These are phyloP conservation scores for Bocquillonia castaneifolia DNA, from an alignment of 441 rosid species.

Conservation along the genomic window DNA sequence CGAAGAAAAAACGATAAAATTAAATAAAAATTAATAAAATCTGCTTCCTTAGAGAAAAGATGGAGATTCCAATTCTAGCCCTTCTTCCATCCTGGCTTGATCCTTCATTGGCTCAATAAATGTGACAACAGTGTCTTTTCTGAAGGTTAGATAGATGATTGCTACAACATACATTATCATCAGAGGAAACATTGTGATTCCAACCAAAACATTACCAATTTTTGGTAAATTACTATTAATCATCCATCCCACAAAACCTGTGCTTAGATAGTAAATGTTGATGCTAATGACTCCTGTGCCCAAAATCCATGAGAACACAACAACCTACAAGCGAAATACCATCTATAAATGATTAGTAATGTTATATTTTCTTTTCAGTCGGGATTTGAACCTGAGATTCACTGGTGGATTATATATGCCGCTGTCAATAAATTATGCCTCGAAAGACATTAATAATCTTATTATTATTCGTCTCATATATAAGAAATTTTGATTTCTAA, in stretches of 20 bases:
- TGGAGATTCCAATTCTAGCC: too few relatives aligned
- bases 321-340: constrained; percentile 21
- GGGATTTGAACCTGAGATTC: too few relatives aligned
- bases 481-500: not conserved
- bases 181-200: constrained; percentile 51
- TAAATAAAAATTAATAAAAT: too few relatives aligned
- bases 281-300: constrained; percentile 53
- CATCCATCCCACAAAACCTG: constrained; percentile 54
- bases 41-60: too few relatives aligned
- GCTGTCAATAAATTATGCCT: too few relatives aligned
- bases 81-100: constrained; percentile 27
- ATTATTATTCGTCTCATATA: too few relatives aligned
- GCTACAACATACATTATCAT: constrained; percentile 46
- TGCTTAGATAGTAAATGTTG: constrained; percentile 54
- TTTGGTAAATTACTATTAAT: constrained; percentile 39
- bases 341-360: not conserved
- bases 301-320: constrained; percentile 56
- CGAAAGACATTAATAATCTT: too few relatives aligned
- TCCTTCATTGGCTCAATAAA: constrained; percentile 37
- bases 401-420: too few relatives aligned
- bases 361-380: not conserved
- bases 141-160: constrained; percentile 43
- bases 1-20: too few relatives aligned
- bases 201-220: constrained; percentile 39
- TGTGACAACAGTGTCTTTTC: constrained; percentile 43